Percentiles rank a stretch among this genome's conserved stretches.
Evolutionary conservation across 108 stramenopile species (phyloP).

Genomic region (Heterococcus sp.): DNA sequence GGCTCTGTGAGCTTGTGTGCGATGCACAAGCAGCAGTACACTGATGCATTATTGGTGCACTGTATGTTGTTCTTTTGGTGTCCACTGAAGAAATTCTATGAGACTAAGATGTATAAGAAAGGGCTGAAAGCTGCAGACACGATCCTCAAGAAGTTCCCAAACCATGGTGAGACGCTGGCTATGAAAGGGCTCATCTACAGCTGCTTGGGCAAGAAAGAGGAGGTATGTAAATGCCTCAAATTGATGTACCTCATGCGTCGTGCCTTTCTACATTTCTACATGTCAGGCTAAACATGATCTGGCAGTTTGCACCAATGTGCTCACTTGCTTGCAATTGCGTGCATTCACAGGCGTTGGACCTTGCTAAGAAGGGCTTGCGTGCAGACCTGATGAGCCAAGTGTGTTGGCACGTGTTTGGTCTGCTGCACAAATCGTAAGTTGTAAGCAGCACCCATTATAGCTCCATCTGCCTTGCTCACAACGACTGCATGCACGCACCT

Average conservation of each 20-base stretch:
- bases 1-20: no score
- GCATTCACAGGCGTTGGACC: constrained; percentile 68
- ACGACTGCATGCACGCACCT: no score
- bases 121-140: constrained; percentile 71
- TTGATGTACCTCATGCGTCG: no score
- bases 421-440: constrained; percentile 70
- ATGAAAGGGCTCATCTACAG: constrained; percentile 92
- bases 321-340: no score
- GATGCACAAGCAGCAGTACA: no score
- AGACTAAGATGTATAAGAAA: constrained; percentile 96
- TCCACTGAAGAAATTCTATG: constrained; percentile 72
- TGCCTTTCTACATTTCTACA: no score
- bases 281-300: no score
- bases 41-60: no score
- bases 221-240: not conserved
- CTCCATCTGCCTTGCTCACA: no score
- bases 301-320: no score
- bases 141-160: constrained; percentile 82
- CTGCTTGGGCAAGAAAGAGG: constrained; percentile 63
- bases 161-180: constrained; percentile 94
- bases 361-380: constrained; percentile 82
- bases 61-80: no score
- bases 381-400: constrained; percentile 92
- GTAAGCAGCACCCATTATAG: no score
- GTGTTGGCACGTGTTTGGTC: constrained; percentile 98